phyloP scores from a whole-genome alignment of 176 grass and related monocot genomes.

The Lolium rigidum region DNA sequence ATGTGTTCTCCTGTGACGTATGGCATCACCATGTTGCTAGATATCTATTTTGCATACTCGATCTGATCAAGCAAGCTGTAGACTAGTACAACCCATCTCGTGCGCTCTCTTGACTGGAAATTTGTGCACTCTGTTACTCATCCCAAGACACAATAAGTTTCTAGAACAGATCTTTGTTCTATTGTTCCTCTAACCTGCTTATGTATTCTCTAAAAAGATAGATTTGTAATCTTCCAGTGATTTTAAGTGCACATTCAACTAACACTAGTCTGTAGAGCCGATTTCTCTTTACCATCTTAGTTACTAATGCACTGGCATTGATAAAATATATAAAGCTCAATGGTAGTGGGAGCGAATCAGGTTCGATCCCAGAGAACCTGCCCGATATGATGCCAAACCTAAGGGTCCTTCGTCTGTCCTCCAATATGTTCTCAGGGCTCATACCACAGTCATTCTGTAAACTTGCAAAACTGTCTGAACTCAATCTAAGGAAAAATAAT shows the following conservation, averaged over 20 bases:
- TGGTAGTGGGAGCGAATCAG: not conserved
- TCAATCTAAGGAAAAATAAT: not conserved
- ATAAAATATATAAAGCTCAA: not conserved
- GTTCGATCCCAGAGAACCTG: slow-evolving; percentile 37
- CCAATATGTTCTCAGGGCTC: slow-evolving; percentile 28
- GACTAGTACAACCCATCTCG: not conserved
- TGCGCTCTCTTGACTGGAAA: not conserved
- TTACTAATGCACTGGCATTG: not conserved
- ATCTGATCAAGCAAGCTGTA: not conserved
- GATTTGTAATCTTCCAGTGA: not conserved
- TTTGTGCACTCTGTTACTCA: not conserved
- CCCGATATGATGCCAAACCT: slow-evolving; percentile 28
- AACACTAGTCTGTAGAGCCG: not conserved
- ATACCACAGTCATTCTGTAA: not conserved
- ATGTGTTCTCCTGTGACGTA: not conserved
- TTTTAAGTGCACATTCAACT: not conserved
- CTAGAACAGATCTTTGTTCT: not conserved
- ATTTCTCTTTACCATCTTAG: not conserved
- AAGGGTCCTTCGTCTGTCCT: slow-evolving; percentile 40
- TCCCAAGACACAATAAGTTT: not conserved
- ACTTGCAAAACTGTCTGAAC: not conserved
- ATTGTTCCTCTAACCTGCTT: not conserved
- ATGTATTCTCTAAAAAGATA: not conserved
- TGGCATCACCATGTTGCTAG: not conserved
- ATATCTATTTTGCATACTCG: not conserved